Base-by-base conservation (phyloP, 768 basidiomycete species). In the Termitomyces sp. region DNA sequence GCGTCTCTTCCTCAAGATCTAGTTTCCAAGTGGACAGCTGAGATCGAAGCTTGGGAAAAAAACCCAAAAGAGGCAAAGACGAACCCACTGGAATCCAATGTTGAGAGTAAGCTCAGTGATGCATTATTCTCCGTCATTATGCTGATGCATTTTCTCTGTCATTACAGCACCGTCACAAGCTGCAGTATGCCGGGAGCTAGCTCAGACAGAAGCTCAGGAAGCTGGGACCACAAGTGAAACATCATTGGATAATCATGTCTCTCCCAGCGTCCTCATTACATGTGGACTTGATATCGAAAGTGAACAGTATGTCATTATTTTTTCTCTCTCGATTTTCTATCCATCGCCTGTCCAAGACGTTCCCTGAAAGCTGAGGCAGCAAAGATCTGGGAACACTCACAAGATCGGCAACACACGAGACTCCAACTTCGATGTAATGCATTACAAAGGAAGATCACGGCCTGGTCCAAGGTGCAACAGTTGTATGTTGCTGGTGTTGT, bases 41-140 rank as follows among this genome's bases (percentile, higher is more conserved):
- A 53, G 26, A 47, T 65, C 1, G 46, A 56, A 30, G 57, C 57
- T 13, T 65, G 62, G 60, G 60, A 66, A 36, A 52, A 20, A 0
- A 58, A 59, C 43, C 43, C 28, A 47, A 47, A 47, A n/a, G 47
- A 48, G 14, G 23, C 1, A 8, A 4, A 12, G 30, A 48, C 14
- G 8, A 64, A 64, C 32, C 57, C 60, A 28, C 61, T 58, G 23
- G 47, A 56, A 40, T 18, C 23, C 18, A 5, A 36, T 2, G n/a
- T 51, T 14, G 47, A 14, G 2, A 40, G 66, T 67, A 57, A n/a
- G n/a, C 33, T 61, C 49, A 2, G 12, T 50, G 28, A 54, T 50
- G 44, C 16, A 40, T 26, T 40, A 18, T 46, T 46, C n/a, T 26
- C 23, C 23, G 10, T 20, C 20, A 44, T 44, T 23, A 3, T 8